A percentile compares a stretch with the other conserved stretches of the same genome.
phyloP scores from a whole-genome alignment of 352 stramenopile genomes.

The Aphanomyces cochlioides region DNA sequence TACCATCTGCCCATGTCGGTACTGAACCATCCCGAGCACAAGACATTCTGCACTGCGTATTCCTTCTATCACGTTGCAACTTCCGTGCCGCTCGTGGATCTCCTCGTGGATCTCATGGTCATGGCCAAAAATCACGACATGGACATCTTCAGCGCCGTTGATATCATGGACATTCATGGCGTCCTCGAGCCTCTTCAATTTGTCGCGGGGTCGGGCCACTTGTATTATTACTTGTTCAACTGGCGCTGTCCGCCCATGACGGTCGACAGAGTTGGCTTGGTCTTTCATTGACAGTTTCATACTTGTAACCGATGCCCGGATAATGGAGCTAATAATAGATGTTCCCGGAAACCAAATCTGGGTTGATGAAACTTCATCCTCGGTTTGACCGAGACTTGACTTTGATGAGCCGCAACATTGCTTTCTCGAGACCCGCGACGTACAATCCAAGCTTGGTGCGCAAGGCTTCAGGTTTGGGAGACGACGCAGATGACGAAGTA shows the following conservation, averaged over 20 bases:
- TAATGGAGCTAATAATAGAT: too few species aligned
- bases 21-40: constrained; percentile 93
- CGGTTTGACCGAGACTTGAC: neutral
- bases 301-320: too few species aligned
- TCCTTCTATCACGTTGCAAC: constrained; percentile 97
- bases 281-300: constrained; percentile 44
- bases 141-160: constrained; percentile 72
- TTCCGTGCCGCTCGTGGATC: constrained; percentile 48
- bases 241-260: constrained; percentile 65
- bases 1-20: constrained; percentile 98
- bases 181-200: constrained; percentile 63
- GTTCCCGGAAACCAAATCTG: too few species aligned
- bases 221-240: constrained; percentile 79
- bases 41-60: constrained; percentile 95
- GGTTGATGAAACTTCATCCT: too few species aligned
- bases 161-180: constrained; percentile 65
- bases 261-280: constrained; percentile 47
- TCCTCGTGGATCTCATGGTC: constrained; percentile 66
- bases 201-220: constrained; percentile 48
- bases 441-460: constrained; percentile 76
- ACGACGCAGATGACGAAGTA: constrained; percentile 35
- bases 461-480: constrained; percentile 43
- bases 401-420: constrained; percentile 35
- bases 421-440: constrained; percentile 76
- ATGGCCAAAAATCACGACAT: constrained; percentile 58